Conservation (phyloP, 2,329 filamentous ascomycete genomes). For the Elsinoe ampelina region DNA sequence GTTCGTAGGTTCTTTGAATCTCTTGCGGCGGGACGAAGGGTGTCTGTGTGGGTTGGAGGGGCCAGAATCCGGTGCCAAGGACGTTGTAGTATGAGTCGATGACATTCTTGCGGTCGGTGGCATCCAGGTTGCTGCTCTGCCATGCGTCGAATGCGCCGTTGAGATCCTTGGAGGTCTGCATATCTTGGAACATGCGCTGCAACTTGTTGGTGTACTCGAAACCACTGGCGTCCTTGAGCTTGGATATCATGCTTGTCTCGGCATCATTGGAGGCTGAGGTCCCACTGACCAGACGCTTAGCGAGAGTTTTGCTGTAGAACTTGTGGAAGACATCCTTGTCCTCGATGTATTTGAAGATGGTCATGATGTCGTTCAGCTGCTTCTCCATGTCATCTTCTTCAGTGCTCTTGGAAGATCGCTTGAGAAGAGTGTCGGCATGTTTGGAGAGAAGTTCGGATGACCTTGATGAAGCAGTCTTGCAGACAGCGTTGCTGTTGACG, state of each 20-base stretch:
- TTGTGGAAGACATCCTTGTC: constrained; percentile 99
- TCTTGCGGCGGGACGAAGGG: constrained; percentile 80
- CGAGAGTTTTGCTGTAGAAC: constrained; percentile 95
- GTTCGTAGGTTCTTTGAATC: constrained; percentile 78
- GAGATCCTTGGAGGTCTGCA: constrained; percentile 96
- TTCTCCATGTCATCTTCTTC: constrained; percentile 92
- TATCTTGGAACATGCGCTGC: constrained; percentile 99
- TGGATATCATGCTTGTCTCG: constrained; percentile 98
- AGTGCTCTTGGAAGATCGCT: constrained; percentile 84
- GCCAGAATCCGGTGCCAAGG: constrained; percentile 95
- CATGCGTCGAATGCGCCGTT: constrained; percentile 80
- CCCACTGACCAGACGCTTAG: constrained; percentile 86
- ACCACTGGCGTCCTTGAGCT: constrained; percentile 95
- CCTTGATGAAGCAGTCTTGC: constrained; percentile 84
- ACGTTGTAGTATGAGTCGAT: constrained; percentile 87
- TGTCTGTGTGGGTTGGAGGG: constrained; percentile 74
- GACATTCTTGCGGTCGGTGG: constrained; percentile 55
- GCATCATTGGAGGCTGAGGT: constrained; percentile 95
- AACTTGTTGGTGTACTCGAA: constrained; percentile 99
- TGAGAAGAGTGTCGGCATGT: constrained; percentile 85
- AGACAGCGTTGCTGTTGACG: constrained; percentile 94
- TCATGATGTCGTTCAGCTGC: constrained; percentile 89
- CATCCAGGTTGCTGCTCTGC: constrained; percentile 57
- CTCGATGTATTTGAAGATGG: constrained; percentile 99
- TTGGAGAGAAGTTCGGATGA: constrained; percentile 92